phyloP scores from a whole-genome alignment of 495 filamentous ascomycete genomes.

The Penicillium subrubescens region DNA sequence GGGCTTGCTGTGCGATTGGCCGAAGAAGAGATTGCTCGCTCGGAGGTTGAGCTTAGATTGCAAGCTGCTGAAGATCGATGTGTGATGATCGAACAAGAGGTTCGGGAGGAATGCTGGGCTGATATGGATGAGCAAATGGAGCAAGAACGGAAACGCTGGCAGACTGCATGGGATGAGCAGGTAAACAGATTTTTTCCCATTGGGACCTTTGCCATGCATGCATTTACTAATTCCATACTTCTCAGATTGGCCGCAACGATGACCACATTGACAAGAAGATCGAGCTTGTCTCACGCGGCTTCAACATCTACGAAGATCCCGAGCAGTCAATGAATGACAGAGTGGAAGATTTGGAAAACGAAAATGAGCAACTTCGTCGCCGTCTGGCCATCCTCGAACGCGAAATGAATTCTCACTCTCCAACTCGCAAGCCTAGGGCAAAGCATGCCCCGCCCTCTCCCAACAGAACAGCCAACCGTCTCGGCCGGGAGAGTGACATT shows the following conservation, averaged over 20 bases:
- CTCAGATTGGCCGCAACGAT: slow-evolving; percentile 57
- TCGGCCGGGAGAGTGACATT: slow-evolving; percentile 46
- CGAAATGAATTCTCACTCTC: slow-evolving; percentile 47
- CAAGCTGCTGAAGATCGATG: slow-evolving; percentile 67
- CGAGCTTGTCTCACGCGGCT: slow-evolving; percentile 75
- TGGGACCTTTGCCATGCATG: slow-evolving; percentile 17
- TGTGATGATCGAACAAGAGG: slow-evolving; percentile 73
- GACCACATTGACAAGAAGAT: slow-evolving; percentile 90
- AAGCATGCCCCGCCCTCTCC: slow-evolving; percentile 25
- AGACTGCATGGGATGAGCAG: slow-evolving; percentile 71
- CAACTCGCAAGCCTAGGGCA: slow-evolving; percentile 44
- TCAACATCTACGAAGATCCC: slow-evolving; percentile 59
- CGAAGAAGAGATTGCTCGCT: slow-evolving; percentile 63
- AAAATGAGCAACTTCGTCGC: slow-evolving; percentile 50
- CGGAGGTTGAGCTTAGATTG: slow-evolving; percentile 55
- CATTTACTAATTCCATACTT: neutral
- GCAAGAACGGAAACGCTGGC: slow-evolving; percentile 74
- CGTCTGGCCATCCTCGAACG: slow-evolving; percentile 50
- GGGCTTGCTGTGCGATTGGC: slow-evolving; percentile 54
- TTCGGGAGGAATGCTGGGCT: slow-evolving; percentile 84
- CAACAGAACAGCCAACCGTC: slow-evolving; percentile 30
- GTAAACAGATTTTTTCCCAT: slow-evolving; percentile 43
- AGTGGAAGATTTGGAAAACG: slow-evolving; percentile 47
- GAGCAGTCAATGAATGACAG: slow-evolving; percentile 34
- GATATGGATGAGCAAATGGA: slow-evolving; percentile 83